Evolutionary conservation across 306 rosid species (phyloP), one percentile per base, ranked within the genome.

Genomic region (Prunus padus): DNA sequence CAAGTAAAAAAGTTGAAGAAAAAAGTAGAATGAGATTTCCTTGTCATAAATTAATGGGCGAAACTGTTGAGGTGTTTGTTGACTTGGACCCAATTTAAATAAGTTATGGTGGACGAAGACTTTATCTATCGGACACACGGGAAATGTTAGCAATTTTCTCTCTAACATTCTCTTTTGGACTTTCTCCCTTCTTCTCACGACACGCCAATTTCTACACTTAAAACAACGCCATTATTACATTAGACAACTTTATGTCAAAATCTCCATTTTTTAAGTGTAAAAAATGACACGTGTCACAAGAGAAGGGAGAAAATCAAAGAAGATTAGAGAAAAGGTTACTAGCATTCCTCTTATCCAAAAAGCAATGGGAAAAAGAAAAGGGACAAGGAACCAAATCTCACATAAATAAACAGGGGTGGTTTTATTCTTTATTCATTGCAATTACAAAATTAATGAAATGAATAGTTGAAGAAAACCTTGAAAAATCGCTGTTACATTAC

Each of bases 371-470:
- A 47, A 55, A 23, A 44, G 52, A 16, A 2, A n/a, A 12, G 1
- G 20, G 47, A 47, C 20, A 26, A 13, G 33, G 4, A 11, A 73
- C 59, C 55, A 45, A 28, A 20, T 0, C 69, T 28, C 37, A 66
- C 22, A 65, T 28, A 64, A 46, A 59, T n/a, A 67, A n/a, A n/a
- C n/a, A n/a, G n/a, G 46, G 49, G 5, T 31, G 31, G 71, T 64
- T 74, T 76, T 80, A 79, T 83, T 77, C 25, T 22, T 67, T 69
- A 73, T 33, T 73, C 74, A 40, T 44, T 77, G 68, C 80, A 79
- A 78, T 75, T 88, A 86, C 86, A 83, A 60, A 79, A 76, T 75
- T 55, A 77, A 85, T 84, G 55, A 65, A 80, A 86, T 52, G 71
- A 77, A 78, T 67, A 72, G 84, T 76, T 78, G 75, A 83, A 81